A percentile compares a stretch with the other conserved stretches of the same genome.
These are phyloP conservation scores for Ensete ventricosum DNA, from an alignment of 176 grass and related monocot species.

Conservation along the genomic window DNA sequence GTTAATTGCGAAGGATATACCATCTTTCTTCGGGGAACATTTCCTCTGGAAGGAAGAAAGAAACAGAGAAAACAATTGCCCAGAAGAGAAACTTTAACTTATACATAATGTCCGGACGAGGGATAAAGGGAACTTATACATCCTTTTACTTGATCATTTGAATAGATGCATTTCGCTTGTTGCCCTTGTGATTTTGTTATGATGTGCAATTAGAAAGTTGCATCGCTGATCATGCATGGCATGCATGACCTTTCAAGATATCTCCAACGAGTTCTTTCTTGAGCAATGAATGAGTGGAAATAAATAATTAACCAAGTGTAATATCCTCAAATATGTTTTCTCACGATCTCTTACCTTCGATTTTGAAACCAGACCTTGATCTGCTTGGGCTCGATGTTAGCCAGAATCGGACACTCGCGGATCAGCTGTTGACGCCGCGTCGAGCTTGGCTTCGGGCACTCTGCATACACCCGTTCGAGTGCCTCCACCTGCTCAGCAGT, in stretches of 20 bases:
- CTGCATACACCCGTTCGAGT: conserved; percentile 80
- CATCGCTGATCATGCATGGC: too few relatives aligned
- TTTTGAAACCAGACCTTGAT: conserved; percentile 99
- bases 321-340: too few relatives aligned
- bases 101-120: background rate
- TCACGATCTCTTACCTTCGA: conserved; percentile 40
- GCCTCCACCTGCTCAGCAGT: conserved; percentile 98
- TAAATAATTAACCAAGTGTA: background rate
- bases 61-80: too few relatives aligned
- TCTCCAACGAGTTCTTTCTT: too few relatives aligned
- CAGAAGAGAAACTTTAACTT: too few relatives aligned
- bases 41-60: too few relatives aligned
- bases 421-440: conserved; percentile 83
- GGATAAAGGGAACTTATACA: background rate
- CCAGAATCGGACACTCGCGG: conserved; percentile 73
- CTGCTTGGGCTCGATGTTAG: conserved; percentile 93
- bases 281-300: background rate
- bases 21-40: too few relatives aligned
- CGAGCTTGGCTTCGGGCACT: conserved; percentile 95
- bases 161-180: too few relatives aligned
- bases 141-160: background rate
- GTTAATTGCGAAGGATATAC: too few relatives aligned
- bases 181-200: too few relatives aligned
- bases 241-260: too few relatives aligned
- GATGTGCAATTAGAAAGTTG: too few relatives aligned